These are phyloP conservation scores for Coemansia pectinata DNA, from an alignment of 192 early-diverging fungal genomes.

Conservation along the genomic window DNA sequence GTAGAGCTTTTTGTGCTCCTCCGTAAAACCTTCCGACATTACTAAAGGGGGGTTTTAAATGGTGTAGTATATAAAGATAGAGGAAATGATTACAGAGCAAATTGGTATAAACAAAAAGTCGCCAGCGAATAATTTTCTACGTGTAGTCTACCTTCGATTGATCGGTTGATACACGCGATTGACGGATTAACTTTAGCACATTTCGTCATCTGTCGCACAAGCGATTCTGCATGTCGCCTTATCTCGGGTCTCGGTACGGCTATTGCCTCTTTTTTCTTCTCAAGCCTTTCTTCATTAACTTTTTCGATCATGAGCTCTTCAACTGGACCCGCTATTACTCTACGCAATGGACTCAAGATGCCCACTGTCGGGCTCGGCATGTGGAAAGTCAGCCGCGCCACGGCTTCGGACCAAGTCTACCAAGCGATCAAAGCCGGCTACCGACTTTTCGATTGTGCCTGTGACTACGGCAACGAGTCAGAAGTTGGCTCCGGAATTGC, in stretches of 20 bases:
- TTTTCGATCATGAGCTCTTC: neutral
- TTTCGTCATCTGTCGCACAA: too few relatives aligned
- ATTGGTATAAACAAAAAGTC: neutral
- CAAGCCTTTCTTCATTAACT: neutral
- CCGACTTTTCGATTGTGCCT: conserved; percentile 67
- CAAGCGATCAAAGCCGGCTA: conserved; percentile 66
- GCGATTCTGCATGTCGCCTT: too few relatives aligned
- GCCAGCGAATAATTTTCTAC: neutral
- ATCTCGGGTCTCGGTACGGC: too few relatives aligned
- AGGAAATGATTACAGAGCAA: neutral
- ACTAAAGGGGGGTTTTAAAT: neutral
- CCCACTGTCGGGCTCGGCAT: conserved; percentile 62
- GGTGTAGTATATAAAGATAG: neutral
- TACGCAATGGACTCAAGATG: conserved; percentile 63
- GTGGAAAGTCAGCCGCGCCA: conserved; percentile 59
- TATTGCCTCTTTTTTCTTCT: neutral
- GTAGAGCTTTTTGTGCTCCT: conserved; percentile 60
- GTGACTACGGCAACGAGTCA: conserved; percentile 73
- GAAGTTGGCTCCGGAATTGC: conserved; percentile 72
- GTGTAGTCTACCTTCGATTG: neutral
- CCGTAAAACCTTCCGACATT: conserved; percentile 49
- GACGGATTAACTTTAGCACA: too few relatives aligned
- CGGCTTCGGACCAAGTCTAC: conserved; percentile 62
- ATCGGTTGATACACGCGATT: neutral
- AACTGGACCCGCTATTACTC: conserved; percentile 21